Percentiles rank a stretch among this genome's conserved stretches.
phyloP scores from a whole-genome alignment of 2,329 filamentous ascomycete genomes.

The Thielaviopsis musarum region DNA sequence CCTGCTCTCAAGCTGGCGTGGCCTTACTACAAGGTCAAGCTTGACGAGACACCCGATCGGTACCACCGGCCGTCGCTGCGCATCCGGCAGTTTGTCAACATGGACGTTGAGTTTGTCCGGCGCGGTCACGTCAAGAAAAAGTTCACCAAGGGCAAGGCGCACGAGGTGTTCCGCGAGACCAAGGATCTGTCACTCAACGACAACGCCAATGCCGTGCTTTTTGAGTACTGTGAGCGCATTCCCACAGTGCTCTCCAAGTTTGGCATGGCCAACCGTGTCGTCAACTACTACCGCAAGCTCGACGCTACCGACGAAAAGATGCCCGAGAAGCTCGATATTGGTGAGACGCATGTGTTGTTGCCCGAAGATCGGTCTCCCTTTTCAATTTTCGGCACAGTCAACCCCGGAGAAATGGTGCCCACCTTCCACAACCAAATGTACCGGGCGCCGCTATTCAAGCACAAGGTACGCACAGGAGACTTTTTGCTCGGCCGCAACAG shows the following conservation, averaged over 20 bases:
- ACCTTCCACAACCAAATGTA: constrained; percentile 94
- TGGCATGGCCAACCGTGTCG: constrained; percentile 88
- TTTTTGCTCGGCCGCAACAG: constrained; percentile 74
- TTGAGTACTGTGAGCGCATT: constrained; percentile 92
- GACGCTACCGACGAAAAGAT: constrained; percentile 53
- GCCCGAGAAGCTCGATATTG: constrained; percentile 66
- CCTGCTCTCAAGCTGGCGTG: constrained; percentile 82
- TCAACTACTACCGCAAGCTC: constrained; percentile 92
- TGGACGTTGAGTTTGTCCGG: constrained; percentile 54
- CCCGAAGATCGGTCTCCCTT: constrained; percentile 95
- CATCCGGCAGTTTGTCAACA: constrained; percentile 50
- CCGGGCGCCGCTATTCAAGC: constrained; percentile 81
- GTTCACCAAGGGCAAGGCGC: constrained; percentile 61
- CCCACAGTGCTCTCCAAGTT: constrained; percentile 88
- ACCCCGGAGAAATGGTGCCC: constrained; percentile 76
- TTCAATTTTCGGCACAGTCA: constrained; percentile 83
- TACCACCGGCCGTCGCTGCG: constrained; percentile 71
- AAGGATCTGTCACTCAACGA: constrained; percentile 76
- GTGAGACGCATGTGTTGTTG: constrained; percentile 73
- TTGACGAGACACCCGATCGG: constrained; percentile 56
- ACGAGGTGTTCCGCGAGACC: constrained; percentile 62
- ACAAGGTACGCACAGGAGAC: constrained; percentile 59
- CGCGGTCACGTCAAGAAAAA: constrained; percentile 65
- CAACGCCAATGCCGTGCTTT: constrained; percentile 71
- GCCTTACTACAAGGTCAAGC: constrained; percentile 86